Evolutionary conservation across 2,329 filamentous ascomycete genomes (phyloP), one percentile per base, ranked within the genome.

Genomic region (Ustilaginoidea virens): DNA sequence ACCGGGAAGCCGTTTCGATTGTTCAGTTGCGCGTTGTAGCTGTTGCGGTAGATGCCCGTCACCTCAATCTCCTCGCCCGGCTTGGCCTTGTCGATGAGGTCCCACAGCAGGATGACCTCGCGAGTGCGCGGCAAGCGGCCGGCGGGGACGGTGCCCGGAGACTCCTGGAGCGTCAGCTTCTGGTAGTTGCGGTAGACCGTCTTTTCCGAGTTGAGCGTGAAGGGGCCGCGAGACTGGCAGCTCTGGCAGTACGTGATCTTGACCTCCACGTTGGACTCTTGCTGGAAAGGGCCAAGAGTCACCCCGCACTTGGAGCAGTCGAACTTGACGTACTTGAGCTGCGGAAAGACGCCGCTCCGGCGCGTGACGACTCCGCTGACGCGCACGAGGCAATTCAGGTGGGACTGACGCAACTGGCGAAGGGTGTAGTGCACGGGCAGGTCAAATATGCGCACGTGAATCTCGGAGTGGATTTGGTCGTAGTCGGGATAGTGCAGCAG

Each of bases 171-270:
- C 0, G 90, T 98, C 43, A 98, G 64, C 50, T 94, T 98, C 53
- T 98, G 90, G 56, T 94, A 98, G 55, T 98, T 98, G 37, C 90
- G 80, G 58, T 98, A 98, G 11, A 98, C 80, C 0, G 90, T 98
- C 63, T 93, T 92, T 51, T 96, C 90, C 4, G 85, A 90, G 58
- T 96, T 96, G 39, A 98, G 63, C 0, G 78, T 92, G 48, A 98
- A 98, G 0, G 90, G 92, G 0, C 90, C 90, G 23, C 83, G 76
- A 22, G 83, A 92, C 56, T 96, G 87, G 56, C 90, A 98, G 50
- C 81, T 90, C 49, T 94, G 87, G 51, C 90, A 98, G 61, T 81
- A 98, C 1, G 80, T 82, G 42, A 98, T 82, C 57, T 87, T 93
- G 48, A 98, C 86, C 53, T 98, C 90, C 24, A 86, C 76, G 36